Evolutionary conservation across 768 basidiomycete species (phyloP).

Genomic region (Phaeolepiota aurea): DNA sequence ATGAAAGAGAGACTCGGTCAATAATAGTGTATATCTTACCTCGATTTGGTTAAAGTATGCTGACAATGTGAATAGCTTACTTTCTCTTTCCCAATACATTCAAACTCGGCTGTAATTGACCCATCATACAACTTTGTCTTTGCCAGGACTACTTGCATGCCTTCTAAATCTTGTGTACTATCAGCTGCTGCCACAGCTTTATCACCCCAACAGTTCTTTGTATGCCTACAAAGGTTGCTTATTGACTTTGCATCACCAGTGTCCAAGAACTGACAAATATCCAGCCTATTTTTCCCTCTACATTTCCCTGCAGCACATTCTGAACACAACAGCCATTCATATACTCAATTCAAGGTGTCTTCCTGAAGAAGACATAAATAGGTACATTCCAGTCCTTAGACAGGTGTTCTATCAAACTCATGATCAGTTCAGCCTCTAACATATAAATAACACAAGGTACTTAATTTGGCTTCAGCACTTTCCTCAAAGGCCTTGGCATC

Average conservation of each 20-base stretch:
- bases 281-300: slow-evolving; percentile 5
- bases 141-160: slow-evolving; percentile 4
- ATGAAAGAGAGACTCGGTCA: neutral
- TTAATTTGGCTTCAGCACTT: neutral
- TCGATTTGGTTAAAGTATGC: slow-evolving; percentile 14
- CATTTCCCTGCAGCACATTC: slow-evolving; percentile 14
- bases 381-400: slow-evolving; percentile 21
- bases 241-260: slow-evolving; percentile 18
- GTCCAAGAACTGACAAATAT: slow-evolving; percentile 14
- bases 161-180: slow-evolving; percentile 2
- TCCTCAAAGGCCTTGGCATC: neutral
- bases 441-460: neutral
- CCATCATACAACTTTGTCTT: slow-evolving; percentile 7
- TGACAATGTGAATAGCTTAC: slow-evolving; percentile 20
- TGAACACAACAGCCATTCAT: slow-evolving; percentile 14
- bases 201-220: slow-evolving; percentile 22
- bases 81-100: slow-evolving; percentile 17
- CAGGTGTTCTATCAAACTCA: slow-evolving; percentile 9
- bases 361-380: slow-evolving; percentile 25
- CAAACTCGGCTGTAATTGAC: slow-evolving; percentile 20
- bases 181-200: slow-evolving; percentile 10
- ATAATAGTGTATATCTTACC: slow-evolving; percentile 8
- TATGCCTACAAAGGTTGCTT: slow-evolving; percentile 20
- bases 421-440: neutral
- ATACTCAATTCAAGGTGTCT: slow-evolving; percentile 10